Base-by-base conservation (phyloP, 441 rosid genomes). In the Gossypium schwendimanii region DNA sequence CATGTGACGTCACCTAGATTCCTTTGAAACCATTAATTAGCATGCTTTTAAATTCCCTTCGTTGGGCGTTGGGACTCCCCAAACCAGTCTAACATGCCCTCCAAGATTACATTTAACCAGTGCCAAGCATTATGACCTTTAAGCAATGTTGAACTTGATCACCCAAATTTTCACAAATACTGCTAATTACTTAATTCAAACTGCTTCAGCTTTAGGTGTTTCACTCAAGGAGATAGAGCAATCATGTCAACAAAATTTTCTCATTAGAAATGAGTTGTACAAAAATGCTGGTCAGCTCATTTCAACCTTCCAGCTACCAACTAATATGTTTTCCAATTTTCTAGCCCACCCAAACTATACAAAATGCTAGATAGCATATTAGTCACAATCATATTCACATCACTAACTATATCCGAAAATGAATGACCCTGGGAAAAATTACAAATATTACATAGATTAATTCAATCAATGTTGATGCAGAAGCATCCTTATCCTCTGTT, bases 401-500 rank as follows among this genome's bases (percentile, higher is more conserved):
- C 47, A 26, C 44, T 18, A 10, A 26, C 44, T 31, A 10, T 10
- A 28, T 49, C 60, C 28, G 36, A 36, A 45, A 45, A 64, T 6
- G 26, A 65, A 65, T n/a, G 55, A 21, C 70, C 70, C 5, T 0
- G n/a, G 14, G 7, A 47, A 47, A 65, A 23, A n/a, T 14, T 5
- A 20, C 26, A 18, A 31, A 62, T 4, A 3, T 55, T 58, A 31
- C 61, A 41, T 4, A 6, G 33, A 31, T 31, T 31, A 6, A 4
- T 31, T 31, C 33, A 31, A 31, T 81, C 67, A 82, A 12, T 64
- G 78, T 49, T 75, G 63, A 20, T 73, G 81, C 55, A 83, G 57
- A 84, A 83, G 80, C 73, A 76, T 28, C 74, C 84, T 84, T 62
- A 91, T 85, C 77, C 45, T 78, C 57, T 14, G 75, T 69, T 87